These are phyloP conservation scores for Epichloe scottii DNA, from an alignment of 2,329 filamentous ascomycete genomes.

Conservation along the genomic window DNA sequence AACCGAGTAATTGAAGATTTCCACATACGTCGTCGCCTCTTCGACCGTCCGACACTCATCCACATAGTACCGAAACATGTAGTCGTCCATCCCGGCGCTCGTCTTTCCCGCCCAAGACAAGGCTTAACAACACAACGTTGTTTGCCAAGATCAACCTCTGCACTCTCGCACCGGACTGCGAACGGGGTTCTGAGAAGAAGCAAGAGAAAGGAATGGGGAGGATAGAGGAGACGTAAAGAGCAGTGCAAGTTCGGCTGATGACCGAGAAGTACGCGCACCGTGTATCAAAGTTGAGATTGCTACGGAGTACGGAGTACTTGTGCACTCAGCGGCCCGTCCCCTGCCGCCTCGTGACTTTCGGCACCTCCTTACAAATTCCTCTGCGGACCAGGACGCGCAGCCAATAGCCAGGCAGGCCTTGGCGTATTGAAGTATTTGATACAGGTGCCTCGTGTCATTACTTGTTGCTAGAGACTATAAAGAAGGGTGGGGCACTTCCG, in stretches of 20 bases:
- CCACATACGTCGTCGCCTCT: conserved; percentile 42
- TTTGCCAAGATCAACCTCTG: too few relatives aligned
- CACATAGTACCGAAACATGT: conserved; percentile 40
- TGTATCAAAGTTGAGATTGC: not conserved
- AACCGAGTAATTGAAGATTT: conserved; percentile 49
- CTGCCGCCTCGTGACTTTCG: conserved; percentile 3
- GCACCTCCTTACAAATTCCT: not conserved
- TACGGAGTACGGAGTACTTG: too few relatives aligned
- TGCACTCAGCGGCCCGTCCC: not conserved
- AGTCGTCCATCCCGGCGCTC: conserved; percentile 39
- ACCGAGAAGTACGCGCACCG: not conserved
- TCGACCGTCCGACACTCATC: conserved; percentile 33
- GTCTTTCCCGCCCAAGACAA: not conserved
- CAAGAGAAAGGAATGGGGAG: not conserved
- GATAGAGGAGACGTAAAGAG: not conserved
- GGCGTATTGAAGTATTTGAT: conserved; percentile 1
- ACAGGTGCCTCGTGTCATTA: conserved; percentile 1
- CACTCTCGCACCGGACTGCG: too few relatives aligned
- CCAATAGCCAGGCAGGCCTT: too few relatives aligned
- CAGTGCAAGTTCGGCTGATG: not conserved
- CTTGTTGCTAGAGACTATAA: conserved; percentile 1
- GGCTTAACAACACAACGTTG: not conserved
- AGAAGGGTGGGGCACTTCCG: not conserved
- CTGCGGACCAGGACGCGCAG: too few relatives aligned
- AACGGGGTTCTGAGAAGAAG: not conserved